These are phyloP conservation scores for Stephania japonica DNA, from an alignment of 164 flowering plant genomes.

Conservation along the genomic window DNA sequence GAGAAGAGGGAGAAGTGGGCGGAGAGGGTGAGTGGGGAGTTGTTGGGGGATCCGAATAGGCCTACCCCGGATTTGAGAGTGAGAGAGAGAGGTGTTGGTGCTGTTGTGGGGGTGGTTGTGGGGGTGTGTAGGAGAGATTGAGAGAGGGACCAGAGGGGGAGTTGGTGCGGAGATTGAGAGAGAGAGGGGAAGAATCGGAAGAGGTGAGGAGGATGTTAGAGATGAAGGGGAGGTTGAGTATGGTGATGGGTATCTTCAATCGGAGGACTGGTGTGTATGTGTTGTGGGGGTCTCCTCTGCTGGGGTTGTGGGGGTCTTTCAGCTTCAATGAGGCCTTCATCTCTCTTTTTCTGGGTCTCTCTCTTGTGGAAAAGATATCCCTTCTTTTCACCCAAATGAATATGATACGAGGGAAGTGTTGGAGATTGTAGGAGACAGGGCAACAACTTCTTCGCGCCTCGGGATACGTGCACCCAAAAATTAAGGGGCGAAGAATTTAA, in stretches of 20 bases:
- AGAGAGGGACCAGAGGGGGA: constrained; percentile 52
- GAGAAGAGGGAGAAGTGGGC: constrained; percentile 45
- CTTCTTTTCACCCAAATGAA: too few species aligned
- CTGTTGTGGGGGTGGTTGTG: constrained; percentile 14
- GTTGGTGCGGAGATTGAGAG: constrained; percentile 50
- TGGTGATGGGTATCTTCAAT: constrained; percentile 52
- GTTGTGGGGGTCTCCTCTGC: constrained; percentile 15
- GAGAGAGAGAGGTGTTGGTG: constrained; percentile 20
- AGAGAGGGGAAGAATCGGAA: constrained; percentile 31
- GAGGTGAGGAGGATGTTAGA: constrained; percentile 36
- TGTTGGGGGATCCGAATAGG: constrained; percentile 52
- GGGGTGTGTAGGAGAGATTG: constrained; percentile 50
- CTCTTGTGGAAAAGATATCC: too few species aligned
- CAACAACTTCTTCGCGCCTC: too few species aligned
- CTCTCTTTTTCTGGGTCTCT: constrained; percentile 6
- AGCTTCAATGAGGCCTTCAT: constrained; percentile 66
- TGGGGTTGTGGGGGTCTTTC: constrained; percentile 26
- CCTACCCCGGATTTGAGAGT: constrained; percentile 68
- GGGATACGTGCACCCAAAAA: too few species aligned
- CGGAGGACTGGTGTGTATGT: constrained; percentile 34
- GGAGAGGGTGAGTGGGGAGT: constrained; percentile 59
- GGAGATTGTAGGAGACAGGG: too few species aligned
- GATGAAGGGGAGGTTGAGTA: constrained; percentile 50
- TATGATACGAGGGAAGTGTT: too few species aligned
- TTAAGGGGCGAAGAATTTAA: too few species aligned